A percentile compares a stretch with the other conserved stretches of the same genome.
These are phyloP conservation scores for Tetragonia tetragonoides DNA, from an alignment of 148 eudicot genomes.

Conservation along the genomic window DNA sequence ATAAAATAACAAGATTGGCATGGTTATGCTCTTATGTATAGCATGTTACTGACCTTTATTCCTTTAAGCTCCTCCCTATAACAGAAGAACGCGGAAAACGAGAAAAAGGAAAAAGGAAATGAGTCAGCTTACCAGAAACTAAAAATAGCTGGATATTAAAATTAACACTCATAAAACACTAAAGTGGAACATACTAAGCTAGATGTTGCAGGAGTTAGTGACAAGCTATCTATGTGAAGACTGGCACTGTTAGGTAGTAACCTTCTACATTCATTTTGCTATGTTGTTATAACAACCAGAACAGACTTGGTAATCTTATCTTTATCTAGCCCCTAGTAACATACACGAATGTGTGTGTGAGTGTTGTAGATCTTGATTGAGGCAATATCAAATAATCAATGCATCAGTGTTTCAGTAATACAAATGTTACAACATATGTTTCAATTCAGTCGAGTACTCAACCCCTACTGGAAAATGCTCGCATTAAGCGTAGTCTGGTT, in stretches of 20 bases:
- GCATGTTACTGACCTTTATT: constrained; percentile 45
- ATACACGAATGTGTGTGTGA: background rate
- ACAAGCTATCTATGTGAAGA: too few relatives aligned
- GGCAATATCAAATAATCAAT: background rate
- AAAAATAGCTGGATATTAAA: background rate
- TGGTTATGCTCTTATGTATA: background rate
- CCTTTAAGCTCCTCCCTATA: constrained; percentile 77
- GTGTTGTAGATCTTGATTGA: background rate
- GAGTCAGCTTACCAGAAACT: background rate
- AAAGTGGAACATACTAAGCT: background rate
- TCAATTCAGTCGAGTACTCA: background rate
- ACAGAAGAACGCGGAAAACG: background rate
- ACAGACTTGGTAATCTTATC: background rate
- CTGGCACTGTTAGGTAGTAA: too few relatives aligned
- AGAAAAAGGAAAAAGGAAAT: background rate
- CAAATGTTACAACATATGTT: background rate
- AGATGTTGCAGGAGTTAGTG: too few relatives aligned
- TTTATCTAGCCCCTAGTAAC: background rate
- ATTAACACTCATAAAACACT: background rate
- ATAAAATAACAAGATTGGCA: background rate
- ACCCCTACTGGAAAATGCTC: background rate
- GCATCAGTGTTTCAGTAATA: background rate
- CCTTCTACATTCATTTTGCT: too few relatives aligned
- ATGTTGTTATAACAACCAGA: too few relatives aligned
- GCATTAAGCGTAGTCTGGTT: background rate